Conservation (phyloP, 2,329 filamentous ascomycete genomes). For the Dryadomyces quercus-mongolicae region DNA sequence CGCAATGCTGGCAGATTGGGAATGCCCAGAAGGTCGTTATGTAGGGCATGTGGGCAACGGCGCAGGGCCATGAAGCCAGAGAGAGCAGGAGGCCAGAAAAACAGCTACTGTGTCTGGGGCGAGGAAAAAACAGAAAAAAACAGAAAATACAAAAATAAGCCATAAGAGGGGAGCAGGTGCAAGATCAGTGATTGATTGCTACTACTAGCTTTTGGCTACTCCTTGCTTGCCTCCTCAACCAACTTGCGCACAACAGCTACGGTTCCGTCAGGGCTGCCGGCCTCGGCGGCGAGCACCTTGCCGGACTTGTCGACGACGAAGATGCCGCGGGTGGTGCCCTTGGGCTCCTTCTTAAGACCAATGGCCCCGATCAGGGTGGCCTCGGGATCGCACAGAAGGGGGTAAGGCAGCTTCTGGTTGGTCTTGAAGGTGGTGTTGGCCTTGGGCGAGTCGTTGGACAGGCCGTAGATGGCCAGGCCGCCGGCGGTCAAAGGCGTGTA, state of each 20-base stretch:
- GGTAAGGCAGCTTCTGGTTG: conserved; percentile 82
- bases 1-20: conserved; percentile 11
- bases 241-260: conserved; percentile 65
- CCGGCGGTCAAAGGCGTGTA: conserved; percentile 64
- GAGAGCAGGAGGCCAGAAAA: neutral
- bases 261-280: conserved; percentile 67
- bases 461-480: conserved; percentile 78
- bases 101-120: neutral
- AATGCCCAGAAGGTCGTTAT: conserved; percentile 12
- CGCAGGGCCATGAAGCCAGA: neutral
- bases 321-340: conserved; percentile 73
- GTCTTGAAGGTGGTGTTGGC: conserved; percentile 87
- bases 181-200: too few relatives aligned
- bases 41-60: neutral
- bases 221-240: conserved; percentile 26
- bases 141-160: neutral
- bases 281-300: conserved; percentile 57
- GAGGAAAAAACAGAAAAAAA: neutral
- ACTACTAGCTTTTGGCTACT: neutral
- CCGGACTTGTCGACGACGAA: conserved; percentile 76
- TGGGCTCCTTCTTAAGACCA: conserved; percentile 69
- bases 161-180: too few relatives aligned
- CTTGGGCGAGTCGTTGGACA: conserved; percentile 79
- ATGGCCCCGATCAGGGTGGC: conserved; percentile 70
- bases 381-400: conserved; percentile 71